Conservation (phyloP, 805 yeast species). For the Ogataea thermomethanolica region DNA sequence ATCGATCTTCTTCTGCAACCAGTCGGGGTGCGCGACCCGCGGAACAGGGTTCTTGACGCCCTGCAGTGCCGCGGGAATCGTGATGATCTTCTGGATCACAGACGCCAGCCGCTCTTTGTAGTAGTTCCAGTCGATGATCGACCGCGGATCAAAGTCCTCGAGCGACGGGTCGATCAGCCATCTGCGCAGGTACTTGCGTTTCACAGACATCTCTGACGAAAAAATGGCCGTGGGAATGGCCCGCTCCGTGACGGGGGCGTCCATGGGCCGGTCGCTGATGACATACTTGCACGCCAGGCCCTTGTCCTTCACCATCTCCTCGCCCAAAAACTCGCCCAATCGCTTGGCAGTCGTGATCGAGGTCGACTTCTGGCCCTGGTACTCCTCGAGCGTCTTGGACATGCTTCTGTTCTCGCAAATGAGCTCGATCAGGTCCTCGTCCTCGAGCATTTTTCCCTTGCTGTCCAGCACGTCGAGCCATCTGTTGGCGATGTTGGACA, state of each 20-base stretch:
- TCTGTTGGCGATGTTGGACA: conserved; percentile 88
- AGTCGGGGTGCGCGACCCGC: conserved; percentile 87
- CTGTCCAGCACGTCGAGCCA: conserved; percentile 94
- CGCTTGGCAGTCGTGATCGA: conserved; percentile 94
- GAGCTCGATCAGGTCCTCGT: conserved; percentile 88
- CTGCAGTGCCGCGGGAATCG: conserved; percentile 97
- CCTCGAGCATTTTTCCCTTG: conserved; percentile 81
- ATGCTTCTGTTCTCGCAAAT: conserved; percentile 95
- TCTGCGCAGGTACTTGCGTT: conserved; percentile 68
- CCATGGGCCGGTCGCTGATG: conserved; percentile 76
- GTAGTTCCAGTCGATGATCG: conserved; percentile 89
- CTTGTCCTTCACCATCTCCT: conserved; percentile 93
- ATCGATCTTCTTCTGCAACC: conserved; percentile 71
- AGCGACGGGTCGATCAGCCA: conserved; percentile 83
- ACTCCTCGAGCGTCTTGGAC: conserved; percentile 88
- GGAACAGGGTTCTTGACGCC: conserved; percentile 89
- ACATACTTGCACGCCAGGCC: conserved; percentile 95
- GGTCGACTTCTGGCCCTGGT: conserved; percentile 87
- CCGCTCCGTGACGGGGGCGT: conserved; percentile 91
- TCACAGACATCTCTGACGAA: conserved; percentile 71
- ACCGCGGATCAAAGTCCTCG: conserved; percentile 80
- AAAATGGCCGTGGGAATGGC: conserved; percentile 97
- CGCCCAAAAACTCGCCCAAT: conserved; percentile 91
- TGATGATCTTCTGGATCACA: conserved; percentile 88
- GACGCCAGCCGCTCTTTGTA: conserved; percentile 88